Evolutionary conservation across 148 eudicot species (phyloP).

Genomic region (Salicornia ramosissima): DNA sequence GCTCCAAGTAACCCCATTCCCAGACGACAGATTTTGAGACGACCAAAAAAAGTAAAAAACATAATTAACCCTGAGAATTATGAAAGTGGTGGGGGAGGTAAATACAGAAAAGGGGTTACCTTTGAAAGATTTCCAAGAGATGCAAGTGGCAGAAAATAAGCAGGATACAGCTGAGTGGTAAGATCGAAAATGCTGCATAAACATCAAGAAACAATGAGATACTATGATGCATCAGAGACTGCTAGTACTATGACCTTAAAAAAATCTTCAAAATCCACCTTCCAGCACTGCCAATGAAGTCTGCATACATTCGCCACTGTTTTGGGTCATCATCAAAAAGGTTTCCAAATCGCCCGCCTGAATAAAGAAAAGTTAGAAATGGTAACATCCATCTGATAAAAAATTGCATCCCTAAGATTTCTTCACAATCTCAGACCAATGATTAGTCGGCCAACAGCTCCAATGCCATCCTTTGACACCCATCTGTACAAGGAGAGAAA

Average conservation of each 20-base stretch:
- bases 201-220: neutral
- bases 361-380: slow-evolving; percentile 28
- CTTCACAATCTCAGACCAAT: slow-evolving; percentile 58
- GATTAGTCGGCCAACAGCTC: slow-evolving; percentile 93
- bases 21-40: neutral
- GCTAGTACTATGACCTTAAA: neutral
- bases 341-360: slow-evolving; percentile 93
- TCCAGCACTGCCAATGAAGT: slow-evolving; percentile 97
- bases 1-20: slow-evolving; percentile 17
- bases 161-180: slow-evolving; percentile 71
- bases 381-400: slow-evolving; percentile 14
- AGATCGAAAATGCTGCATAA: slow-evolving; percentile 89
- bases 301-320: slow-evolving; percentile 99
- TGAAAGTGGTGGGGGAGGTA: neutral
- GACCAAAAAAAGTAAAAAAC: neutral
- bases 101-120: slow-evolving; percentile 34
- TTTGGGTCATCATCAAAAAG: slow-evolving; percentile 96
- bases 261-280: slow-evolving; percentile 39
- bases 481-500: slow-evolving; percentile 55
- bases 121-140: slow-evolving; percentile 96
- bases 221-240: neutral
- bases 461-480: slow-evolving; percentile 99
- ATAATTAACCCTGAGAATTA: neutral
- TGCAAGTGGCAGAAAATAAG: slow-evolving; percentile 83
- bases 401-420: slow-evolving; percentile 21